Conservation (phyloP, 163 green algal genomes). For the Chlamydomonas reinhardtii region DNA sequence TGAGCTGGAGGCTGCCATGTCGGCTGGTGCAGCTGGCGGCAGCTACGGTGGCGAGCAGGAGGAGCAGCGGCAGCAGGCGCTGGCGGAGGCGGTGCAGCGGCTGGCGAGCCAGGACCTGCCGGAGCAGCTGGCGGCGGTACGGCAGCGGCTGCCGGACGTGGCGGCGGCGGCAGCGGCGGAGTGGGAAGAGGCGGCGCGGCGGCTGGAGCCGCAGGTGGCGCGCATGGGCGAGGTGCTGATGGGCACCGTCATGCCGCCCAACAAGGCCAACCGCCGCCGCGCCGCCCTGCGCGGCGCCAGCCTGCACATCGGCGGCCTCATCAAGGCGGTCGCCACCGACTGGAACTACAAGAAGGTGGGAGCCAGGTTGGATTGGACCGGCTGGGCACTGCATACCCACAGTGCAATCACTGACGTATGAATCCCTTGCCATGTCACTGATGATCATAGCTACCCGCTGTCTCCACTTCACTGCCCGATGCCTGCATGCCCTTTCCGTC, state of each 20-base stretch:
- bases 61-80: not conserved
- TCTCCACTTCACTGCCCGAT: too few relatives aligned
- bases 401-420: too few relatives aligned
- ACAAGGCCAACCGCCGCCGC: slow-evolving; percentile 53
- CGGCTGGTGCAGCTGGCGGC: not conserved
- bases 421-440: too few relatives aligned
- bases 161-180: not conserved
- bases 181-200: slow-evolving; percentile 1
- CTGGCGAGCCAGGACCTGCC: slow-evolving; percentile 3
- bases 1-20: not conserved
- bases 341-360: slow-evolving; percentile 48
- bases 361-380: too few relatives aligned
- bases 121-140: slow-evolving; percentile 1
- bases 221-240: slow-evolving; percentile 47
- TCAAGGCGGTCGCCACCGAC: slow-evolving; percentile 54
- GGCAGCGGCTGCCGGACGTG: not conserved
- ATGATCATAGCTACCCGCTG: too few relatives aligned
- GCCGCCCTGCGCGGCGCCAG: slow-evolving; percentile 40
- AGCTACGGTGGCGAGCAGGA: too few relatives aligned
- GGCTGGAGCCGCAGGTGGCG: slow-evolving; percentile 16
- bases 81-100: slow-evolving; percentile 2
- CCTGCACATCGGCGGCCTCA: slow-evolving; percentile 59
- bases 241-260: slow-evolving; percentile 51
- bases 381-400: too few relatives aligned
- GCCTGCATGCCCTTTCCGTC: too few relatives aligned